Conservation (phyloP, 352 stramenopile species). For the Globisporangium nodosum region DNA sequence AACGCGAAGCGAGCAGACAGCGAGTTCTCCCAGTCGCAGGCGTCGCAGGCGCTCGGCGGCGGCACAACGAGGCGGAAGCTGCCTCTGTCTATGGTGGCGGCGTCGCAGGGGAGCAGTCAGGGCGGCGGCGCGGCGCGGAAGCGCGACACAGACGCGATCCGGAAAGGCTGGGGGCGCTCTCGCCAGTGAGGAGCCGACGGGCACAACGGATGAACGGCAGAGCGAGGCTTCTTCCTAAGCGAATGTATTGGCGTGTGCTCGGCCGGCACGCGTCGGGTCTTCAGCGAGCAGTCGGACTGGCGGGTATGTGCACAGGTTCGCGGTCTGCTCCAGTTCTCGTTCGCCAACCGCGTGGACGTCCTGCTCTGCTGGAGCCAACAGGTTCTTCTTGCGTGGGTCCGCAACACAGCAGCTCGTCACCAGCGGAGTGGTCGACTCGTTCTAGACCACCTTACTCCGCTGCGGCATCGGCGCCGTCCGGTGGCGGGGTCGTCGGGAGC, state of each 20-base stretch:
- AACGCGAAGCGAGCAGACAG: conserved; percentile 20
- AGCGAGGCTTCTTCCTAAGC: too few relatives aligned
- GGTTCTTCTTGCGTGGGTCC: too few relatives aligned
- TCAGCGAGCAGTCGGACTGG: neutral
- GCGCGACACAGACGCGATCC: conserved; percentile 18
- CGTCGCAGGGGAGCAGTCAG: conserved; percentile 36
- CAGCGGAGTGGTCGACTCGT: too few relatives aligned
- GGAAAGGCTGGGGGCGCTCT: conserved; percentile 65
- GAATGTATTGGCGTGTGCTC: neutral
- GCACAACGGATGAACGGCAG: too few relatives aligned
- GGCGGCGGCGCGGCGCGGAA: conserved; percentile 4
- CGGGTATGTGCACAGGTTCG: too few relatives aligned
- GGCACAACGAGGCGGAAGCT: conserved; percentile 49
- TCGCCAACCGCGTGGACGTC: too few relatives aligned
- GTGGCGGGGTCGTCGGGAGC: conserved; percentile 67
- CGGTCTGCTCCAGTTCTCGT: neutral
- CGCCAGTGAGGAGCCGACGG: conserved; percentile 24
- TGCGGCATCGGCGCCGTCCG: conserved; percentile 32
- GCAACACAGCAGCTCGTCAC: too few relatives aligned
- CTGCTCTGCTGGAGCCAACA: too few relatives aligned
- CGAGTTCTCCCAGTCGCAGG: conserved; percentile 32
- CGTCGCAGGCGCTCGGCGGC: conserved; percentile 17
- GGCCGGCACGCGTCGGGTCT: neutral
- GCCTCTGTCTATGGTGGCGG: conserved; percentile 59
- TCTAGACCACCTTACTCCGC: conserved; percentile 5